Percentiles rank a stretch among this genome's conserved stretches.
Conservation (phyloP, 495 filamentous ascomycete genomes). For the Talaromyces nanjingensis region DNA sequence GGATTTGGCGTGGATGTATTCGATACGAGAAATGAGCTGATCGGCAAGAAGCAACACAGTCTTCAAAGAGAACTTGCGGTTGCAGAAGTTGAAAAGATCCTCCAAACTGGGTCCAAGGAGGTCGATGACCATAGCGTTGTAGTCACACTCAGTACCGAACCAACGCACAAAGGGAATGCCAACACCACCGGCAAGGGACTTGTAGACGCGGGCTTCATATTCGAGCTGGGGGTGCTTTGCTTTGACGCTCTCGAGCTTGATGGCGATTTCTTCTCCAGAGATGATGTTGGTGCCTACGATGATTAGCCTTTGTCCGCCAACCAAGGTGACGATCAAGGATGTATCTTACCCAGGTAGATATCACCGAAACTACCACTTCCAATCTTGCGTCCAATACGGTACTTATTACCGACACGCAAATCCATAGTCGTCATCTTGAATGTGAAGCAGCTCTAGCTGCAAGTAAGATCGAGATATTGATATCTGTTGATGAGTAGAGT, state of each 20-base stretch:
- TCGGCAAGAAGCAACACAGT: slow-evolving; percentile 97
- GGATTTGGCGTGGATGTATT: slow-evolving; percentile 99
- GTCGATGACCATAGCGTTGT: slow-evolving; percentile 99
- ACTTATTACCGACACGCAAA: slow-evolving; percentile 99
- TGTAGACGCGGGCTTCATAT: slow-evolving; percentile 99
- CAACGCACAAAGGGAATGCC: slow-evolving; percentile 99
- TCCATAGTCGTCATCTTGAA: slow-evolving; percentile 56
- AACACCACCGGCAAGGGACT: slow-evolving; percentile 95
- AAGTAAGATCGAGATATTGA: slow-evolving; percentile 1
- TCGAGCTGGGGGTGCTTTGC: slow-evolving; percentile 99
- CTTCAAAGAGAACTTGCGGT: slow-evolving; percentile 99
- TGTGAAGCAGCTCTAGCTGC: slow-evolving; percentile 12
- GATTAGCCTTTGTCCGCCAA: neutral
- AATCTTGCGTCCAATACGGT: slow-evolving; percentile 99
- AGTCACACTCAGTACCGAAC: slow-evolving; percentile 99
- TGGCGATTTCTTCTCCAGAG: slow-evolving; percentile 98
- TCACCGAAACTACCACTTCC: slow-evolving; percentile 98
- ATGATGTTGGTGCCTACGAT: slow-evolving; percentile 92
- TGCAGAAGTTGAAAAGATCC: slow-evolving; percentile 99
- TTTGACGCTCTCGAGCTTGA: slow-evolving; percentile 99
- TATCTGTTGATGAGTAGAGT: neutral
- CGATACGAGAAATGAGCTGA: slow-evolving; percentile 98
- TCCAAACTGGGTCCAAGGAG: slow-evolving; percentile 95
- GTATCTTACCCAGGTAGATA: slow-evolving; percentile 80
- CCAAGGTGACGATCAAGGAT: too few relatives aligned